These are phyloP conservation scores for Fragilaria radians DNA, from an alignment of 108 stramenopile species.

Conservation along the genomic window DNA sequence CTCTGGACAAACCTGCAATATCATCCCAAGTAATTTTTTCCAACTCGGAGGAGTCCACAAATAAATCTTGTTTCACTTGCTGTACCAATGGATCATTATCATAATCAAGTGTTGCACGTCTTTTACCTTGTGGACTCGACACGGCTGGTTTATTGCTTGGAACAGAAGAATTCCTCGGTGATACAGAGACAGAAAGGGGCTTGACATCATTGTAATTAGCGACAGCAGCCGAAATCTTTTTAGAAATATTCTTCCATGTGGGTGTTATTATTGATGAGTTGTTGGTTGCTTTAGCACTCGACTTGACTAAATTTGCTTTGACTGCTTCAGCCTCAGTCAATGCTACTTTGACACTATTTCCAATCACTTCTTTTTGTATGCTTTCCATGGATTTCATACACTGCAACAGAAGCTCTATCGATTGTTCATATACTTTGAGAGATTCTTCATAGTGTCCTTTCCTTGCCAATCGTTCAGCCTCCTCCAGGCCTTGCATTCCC, in stretches of 20 bases:
- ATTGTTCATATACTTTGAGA: slow-evolving; percentile 26
- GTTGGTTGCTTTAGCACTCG: not conserved
- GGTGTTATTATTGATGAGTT: not conserved
- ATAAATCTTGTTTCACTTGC: slow-evolving; percentile 44
- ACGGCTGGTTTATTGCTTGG: not conserved
- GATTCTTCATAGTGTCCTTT: slow-evolving; percentile 21
- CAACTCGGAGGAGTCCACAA: slow-evolving; percentile 39
- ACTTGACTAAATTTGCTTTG: slow-evolving; percentile 12
- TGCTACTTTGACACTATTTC: slow-evolving; percentile 25
- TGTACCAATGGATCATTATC: slow-evolving; percentile 40
- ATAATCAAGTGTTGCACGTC: slow-evolving; percentile 13
- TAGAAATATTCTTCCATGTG: not conserved
- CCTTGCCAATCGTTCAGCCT: slow-evolving; percentile 25
- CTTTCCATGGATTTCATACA: slow-evolving; percentile 15
- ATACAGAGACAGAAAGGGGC: not conserved
- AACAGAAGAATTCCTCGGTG: not conserved
- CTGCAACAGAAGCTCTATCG: slow-evolving; percentile 29
- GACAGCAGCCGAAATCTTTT: not conserved
- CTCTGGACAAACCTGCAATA: slow-evolving; percentile 70
- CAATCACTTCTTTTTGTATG: slow-evolving; percentile 11
- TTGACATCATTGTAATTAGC: not conserved
- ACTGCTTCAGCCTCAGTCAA: slow-evolving; percentile 36
- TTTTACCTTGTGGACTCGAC: not conserved
- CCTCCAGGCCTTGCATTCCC: slow-evolving; percentile 29
- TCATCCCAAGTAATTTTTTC: slow-evolving; percentile 39